These are phyloP conservation scores for Eutrema heterophyllum DNA, from an alignment of 345 rosid species.

Conservation along the genomic window DNA sequence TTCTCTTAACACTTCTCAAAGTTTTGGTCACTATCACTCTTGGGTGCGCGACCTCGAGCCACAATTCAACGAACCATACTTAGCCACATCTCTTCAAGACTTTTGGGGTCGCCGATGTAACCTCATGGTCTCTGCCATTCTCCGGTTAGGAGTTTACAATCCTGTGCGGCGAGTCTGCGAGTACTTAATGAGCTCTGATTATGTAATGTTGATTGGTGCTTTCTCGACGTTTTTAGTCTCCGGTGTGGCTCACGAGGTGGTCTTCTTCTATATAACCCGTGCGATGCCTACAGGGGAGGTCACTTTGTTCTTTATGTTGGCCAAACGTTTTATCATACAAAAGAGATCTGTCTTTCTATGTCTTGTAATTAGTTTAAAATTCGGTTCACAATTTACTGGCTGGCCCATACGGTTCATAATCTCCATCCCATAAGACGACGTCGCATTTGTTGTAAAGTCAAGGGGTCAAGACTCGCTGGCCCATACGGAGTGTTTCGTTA, in stretches of 20 bases:
- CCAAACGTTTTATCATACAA: no score
- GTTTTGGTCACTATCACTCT: not conserved
- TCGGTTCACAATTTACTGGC: no score
- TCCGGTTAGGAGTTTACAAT: slow-evolving; percentile 29
- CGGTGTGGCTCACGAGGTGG: slow-evolving; percentile 28
- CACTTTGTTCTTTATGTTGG: slow-evolving; percentile 32
- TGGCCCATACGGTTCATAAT: no score
- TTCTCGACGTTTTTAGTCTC: slow-evolving; percentile 21
- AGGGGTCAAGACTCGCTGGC: slow-evolving; percentile 14
- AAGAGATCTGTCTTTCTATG: no score
- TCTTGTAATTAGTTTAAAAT: no score
- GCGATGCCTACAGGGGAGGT: slow-evolving; percentile 33
- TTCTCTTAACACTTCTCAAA: slow-evolving; percentile 16
- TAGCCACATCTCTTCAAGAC: slow-evolving; percentile 49
- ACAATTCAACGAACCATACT: slow-evolving; percentile 40
- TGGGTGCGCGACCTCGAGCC: slow-evolving; percentile 29
- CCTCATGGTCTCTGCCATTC: slow-evolving; percentile 34
- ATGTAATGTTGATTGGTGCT: not conserved
- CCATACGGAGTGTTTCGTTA: slow-evolving; percentile 12
- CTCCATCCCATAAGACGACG: not conserved
- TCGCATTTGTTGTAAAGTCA: not conserved
- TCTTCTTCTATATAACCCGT: slow-evolving; percentile 15
- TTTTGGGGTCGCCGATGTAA: slow-evolving; percentile 60
- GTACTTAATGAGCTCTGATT: not conserved
- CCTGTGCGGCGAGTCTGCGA: slow-evolving; percentile 14